Base-by-base conservation (phyloP, 1,284 basidiomycete species). In the Pseudozyma pruni region DNA sequence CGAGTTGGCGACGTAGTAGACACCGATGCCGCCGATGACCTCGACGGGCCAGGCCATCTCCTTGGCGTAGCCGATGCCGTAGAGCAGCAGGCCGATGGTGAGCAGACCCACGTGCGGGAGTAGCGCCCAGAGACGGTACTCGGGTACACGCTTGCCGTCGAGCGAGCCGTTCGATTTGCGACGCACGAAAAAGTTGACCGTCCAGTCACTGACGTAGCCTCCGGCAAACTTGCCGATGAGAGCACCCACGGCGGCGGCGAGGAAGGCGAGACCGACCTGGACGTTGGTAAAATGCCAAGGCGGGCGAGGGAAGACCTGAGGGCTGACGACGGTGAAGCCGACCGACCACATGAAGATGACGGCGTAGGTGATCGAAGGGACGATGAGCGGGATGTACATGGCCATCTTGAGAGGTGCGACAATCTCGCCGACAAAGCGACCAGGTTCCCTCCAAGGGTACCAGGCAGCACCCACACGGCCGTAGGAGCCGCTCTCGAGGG, bases 121-220 rank as follows among this genome's bases (percentile, higher is more conserved):
- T 23, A 80, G 51, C 10, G 82, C 80, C 76, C 80, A 83, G 2
- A 82, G 69, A 13, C 83, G 74, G 53, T 83, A 76, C 56, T 84
- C 83, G 11, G 83, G 83, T 47, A 81, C 69, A 29, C 83, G 79
- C n/a, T 57, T 40, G 25, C 55, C 48, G 1, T 46, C 33, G 19
- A 19, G 20, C 1, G 40, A 25, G 13, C 43, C 48, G 19, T 74
- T 77, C 10, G 67, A 58, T 44, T 69, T 74, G 16, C 76, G 62
- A 11, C 67, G 60, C 17, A 75, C 75, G 19, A 82, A 57, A 56
- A 62, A 78, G 17, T 70, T 43, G 25, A 83, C 75, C 9, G 73
- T 74, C 57, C 72, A 63, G 61, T 83, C 82, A 19, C 72, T 75
- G 16, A 79, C 57, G 45, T 73, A 60, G 13, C 83, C 83, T 10